Percentiles rank a stretch among this genome's conserved stretches.
Conservation (phyloP, 768 basidiomycete species). For the Collybiopsis luxurians region DNA sequence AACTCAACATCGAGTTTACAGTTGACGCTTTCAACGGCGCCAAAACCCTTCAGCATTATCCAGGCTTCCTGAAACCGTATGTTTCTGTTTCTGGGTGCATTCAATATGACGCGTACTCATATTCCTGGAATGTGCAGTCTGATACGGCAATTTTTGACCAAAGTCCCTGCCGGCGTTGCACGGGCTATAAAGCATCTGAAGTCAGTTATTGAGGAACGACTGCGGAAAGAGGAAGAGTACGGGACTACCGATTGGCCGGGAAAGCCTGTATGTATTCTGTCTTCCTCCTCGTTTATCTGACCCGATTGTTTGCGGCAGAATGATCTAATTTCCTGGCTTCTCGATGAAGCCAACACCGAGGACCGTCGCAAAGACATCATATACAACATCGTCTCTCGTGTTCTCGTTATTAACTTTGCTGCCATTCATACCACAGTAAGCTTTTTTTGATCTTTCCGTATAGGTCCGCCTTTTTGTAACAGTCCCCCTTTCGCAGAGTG, state of each 20-base stretch:
- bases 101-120: too few species aligned
- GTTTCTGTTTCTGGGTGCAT: conserved; percentile 17
- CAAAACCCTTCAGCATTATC: conserved; percentile 33
- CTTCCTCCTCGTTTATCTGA: background rate
- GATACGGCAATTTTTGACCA: background rate
- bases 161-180: background rate
- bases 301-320: conserved; percentile 22
- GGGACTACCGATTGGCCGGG: conserved; percentile 33
- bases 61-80: conserved; percentile 42
- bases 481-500: background rate
- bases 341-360: conserved; percentile 26
- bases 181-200: conserved; percentile 24
- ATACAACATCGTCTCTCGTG: conserved; percentile 20
- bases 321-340: conserved; percentile 37
- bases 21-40: conserved; percentile 30
- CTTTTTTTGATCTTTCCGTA: conserved; percentile 17
- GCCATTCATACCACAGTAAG: conserved; percentile 31
- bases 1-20: conserved; percentile 33
- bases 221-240: conserved; percentile 24
- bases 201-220: conserved; percentile 29
- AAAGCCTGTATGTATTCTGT: conserved; percentile 25
- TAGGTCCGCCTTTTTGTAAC: conserved; percentile 20
- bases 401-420: conserved; percentile 36
- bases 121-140: background rate
- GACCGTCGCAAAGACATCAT: conserved; percentile 21